Evolutionary conservation across 2,329 filamentous ascomycete genomes (phyloP), one percentile per base, ranked within the genome.

Genomic region (Pezicula neosporulosa): DNA sequence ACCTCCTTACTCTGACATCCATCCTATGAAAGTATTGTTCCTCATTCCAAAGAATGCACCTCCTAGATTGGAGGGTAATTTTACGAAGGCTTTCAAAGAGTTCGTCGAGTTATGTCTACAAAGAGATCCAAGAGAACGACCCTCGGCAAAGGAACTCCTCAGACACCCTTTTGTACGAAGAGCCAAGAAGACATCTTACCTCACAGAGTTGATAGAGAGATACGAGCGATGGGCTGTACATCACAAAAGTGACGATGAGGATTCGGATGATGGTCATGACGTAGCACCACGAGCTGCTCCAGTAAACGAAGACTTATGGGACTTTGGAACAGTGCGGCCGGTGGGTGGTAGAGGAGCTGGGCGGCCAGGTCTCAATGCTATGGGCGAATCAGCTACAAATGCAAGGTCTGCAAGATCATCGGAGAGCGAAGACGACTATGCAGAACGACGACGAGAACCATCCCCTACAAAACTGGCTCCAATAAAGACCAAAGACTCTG

Each of bases 1-100:
- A 66, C 93, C 93, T 21, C 93, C 93, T 0, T 96, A 97, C 65
- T 90, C 92, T 52, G 92, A 97, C 63, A 97, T 97, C 45, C 93
- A 97, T 70, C 93, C 93, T 28, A 97, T 97, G 93, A 97, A 97
- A 68, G 93, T 97, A 2, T 75, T 97, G 7, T 97, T 97, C 66
- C 77, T 97, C 45, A 97, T 97, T 49, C 93, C 93, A 1, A 97
- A 97, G 72, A 97, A 97, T 64, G 82, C 89, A 0, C 89, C 93
- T 1, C 94, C 93, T 1, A 78, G 83, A 24, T 75, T 97, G 30
- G 85, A 90, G 58, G 89, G 89, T 15, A 87, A 89, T 61, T 94
- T 92, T 64, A 89, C 85, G 59, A 90, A 86, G 61, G 77, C 84
- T 0, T 94, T 93, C 72, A 93, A 92, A 66, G 89, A 93, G 48